Conservation (phyloP, 352 stramenopile genomes). For the Aphanomyces astaci region DNA sequence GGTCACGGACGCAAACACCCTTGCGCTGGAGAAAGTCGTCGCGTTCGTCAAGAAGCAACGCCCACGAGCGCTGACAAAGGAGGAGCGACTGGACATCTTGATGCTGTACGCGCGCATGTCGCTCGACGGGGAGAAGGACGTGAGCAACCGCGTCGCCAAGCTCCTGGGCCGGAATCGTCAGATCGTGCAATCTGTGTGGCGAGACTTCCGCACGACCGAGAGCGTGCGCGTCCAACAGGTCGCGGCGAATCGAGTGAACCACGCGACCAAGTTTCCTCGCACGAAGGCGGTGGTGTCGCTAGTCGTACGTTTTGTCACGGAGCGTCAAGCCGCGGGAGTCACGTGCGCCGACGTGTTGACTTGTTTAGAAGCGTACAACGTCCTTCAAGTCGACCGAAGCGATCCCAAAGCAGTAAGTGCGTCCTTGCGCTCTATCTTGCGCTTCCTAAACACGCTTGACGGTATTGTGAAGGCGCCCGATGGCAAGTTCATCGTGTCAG, state of each 20-base stretch:
- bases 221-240: neutral
- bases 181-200: neutral
- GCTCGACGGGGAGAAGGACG: constrained; percentile 1
- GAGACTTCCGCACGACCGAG: neutral
- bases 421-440: neutral
- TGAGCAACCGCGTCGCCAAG: neutral
- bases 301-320: neutral
- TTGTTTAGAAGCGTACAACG: neutral
- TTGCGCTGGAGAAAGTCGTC: neutral
- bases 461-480: neutral
- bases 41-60: constrained; percentile 2
- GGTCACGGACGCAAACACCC: neutral
- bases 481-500: neutral
- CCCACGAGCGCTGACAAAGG: constrained; percentile 3
- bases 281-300: neutral
- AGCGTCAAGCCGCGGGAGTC: neutral
- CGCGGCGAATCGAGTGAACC: neutral
- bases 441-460: neutral
- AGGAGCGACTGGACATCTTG: constrained; percentile 5
- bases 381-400: neutral
- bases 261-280: neutral
- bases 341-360: neutral
- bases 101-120: neutral
- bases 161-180: neutral
- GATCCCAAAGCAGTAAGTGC: neutral